A percentile compares a stretch with the other conserved stretches of the same genome.
phyloP scores from a whole-genome alignment of 306 rosid genomes.

The Biancaea sappan region DNA sequence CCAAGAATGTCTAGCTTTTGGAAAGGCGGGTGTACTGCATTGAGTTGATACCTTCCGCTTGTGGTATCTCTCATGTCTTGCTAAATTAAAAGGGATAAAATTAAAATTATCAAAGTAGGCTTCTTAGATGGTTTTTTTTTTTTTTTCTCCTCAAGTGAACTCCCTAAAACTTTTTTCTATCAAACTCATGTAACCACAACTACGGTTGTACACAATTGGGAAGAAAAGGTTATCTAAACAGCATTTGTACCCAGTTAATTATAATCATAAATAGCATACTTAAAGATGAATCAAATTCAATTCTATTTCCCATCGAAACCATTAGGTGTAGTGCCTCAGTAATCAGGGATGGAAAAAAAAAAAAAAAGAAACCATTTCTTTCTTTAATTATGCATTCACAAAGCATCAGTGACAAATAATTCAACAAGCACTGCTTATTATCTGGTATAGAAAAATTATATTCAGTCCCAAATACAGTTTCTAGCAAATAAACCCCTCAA shows the following conservation, averaged over 20 bases:
- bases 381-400: no score
- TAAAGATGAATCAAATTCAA: no score
- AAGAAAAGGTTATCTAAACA: background rate
- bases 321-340: background rate
- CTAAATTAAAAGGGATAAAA: no score
- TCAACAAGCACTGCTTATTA: background rate
- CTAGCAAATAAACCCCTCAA: background rate
- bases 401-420: no score
- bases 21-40: background rate
- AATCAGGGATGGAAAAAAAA: background rate
- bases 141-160: no score
- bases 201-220: no score
- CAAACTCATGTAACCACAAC: no score
- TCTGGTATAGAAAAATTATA: background rate
- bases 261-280: background rate
- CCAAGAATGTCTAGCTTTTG: background rate
- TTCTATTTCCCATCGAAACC: no score
- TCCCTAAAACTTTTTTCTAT: no score
- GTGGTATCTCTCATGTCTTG: background rate
- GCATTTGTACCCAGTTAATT: background rate
- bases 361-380: no score
- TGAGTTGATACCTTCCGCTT: background rate
- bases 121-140: no score
- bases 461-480: background rate
- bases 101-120: no score